Evolutionary conservation across 2,329 filamentous ascomycete species (phyloP), one percentile per base, ranked within the genome.

Genomic region (Neonectria hederae): DNA sequence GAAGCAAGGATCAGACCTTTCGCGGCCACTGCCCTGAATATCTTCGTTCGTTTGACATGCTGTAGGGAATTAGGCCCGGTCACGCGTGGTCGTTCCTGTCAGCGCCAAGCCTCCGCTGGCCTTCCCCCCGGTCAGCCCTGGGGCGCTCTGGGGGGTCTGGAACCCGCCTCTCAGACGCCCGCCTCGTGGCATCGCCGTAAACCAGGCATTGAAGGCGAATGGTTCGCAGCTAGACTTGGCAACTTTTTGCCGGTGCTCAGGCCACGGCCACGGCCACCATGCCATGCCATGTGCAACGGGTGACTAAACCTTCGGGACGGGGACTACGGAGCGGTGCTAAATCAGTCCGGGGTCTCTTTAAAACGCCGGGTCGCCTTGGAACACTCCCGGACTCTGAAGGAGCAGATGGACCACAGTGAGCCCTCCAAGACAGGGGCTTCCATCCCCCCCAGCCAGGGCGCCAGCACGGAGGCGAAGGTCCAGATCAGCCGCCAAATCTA

Each of bases 151-250:
- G 28, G 8, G n/a, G 60, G 60, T 49, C 60, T 63, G 54, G 60
- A 63, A 63, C 54, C 54, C 49, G 43, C 9, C 49, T 63, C n/a
- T 43, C 35, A n/a, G 56, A 17, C 48, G 49, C 54, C 40, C 48
- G 14, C 48, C 54, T 58, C 54, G 54, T 62, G 59, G 59, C 52
- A 19, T 53, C 19, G 54, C 53, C 60, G 60, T 63, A 63, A 48
- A 42, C 43, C 38, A 53, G 48, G 30, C 48, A 19, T 24, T 11
- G 19, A 49, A 9, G 32, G 22, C 54, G 54, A 63, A 58, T 63
- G 48, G 49, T 49, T 63, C 24, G 13, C 52, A 51, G 40, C 54
- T 24, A 26, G 43, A 30, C 26, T 38, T 38, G 35, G 35, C 35
- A 38, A 17, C 14, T 17, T n/a, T 38, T 38, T 40, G 32, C 38